Evolutionary conservation across 1,139 yeast species (phyloP), one percentile per base, ranked within the genome.

Genomic region (Candida tetrigidarum): DNA sequence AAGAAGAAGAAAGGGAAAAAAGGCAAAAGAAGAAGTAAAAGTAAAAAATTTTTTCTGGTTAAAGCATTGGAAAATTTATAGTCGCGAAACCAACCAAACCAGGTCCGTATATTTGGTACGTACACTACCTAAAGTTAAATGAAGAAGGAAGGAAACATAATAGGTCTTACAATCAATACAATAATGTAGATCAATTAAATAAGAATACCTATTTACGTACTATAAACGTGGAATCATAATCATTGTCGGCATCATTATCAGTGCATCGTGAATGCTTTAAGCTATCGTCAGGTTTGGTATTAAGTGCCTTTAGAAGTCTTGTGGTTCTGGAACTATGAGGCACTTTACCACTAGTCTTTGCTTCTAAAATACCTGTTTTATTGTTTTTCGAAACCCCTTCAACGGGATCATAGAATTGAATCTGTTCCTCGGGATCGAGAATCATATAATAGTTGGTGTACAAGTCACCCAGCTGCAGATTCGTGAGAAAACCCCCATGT

Each of bases 391-490:
- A 14, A 5, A 49, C n/a, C 2, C 45, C 46, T 12, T 36, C 42
- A n/a, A 18, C 26, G 16, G 74, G 69, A 42, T 63, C 61, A 42
- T 57, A 63, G 43, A 54, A 59, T 1, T 48, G 39, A 2, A 48
- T 41, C 16, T 41, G 43, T 4, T 58, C 59, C 4, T 50, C 49
- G 1, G 64, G 59, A 29, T 60, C 64, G 10, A 63, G 39, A 1
- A 60, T 50, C 1, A 62, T 55, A 46, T 53, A 69, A 48, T 69
- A 67, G 11, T 60, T 55, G n/a, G 74, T 66, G 51, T 69, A 70
- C 3, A 73, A 60, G 30, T 71, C 72, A 41, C 59, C 50, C 41
- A 53, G 55, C 29, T 72, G 60, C 3, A 58, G 60, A 11, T 63
- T 57, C 9, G 54, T 58, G 18, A 73, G 55, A 11, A 68, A 50